phyloP scores from a whole-genome alignment of 1,284 basidiomycete species.

The Stygiomarasmius scandens region DNA sequence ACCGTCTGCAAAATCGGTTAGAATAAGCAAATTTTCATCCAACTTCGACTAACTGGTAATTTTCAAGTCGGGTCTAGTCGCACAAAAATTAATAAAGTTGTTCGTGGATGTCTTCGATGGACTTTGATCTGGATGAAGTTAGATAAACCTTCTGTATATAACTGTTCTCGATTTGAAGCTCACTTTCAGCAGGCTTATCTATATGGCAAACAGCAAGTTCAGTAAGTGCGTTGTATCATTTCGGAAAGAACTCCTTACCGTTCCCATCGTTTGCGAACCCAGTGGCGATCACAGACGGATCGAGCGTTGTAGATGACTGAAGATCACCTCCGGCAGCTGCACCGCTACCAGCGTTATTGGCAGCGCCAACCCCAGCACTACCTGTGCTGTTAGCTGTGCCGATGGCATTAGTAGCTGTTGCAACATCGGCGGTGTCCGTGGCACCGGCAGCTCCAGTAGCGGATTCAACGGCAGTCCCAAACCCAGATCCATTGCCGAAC shows the following conservation, averaged over 20 bases:
- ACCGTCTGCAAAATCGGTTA: slow-evolving; percentile 42
- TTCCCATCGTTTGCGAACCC: slow-evolving; percentile 50
- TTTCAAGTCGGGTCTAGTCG: slow-evolving; percentile 25
- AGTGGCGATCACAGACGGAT: slow-evolving; percentile 40
- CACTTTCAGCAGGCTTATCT: neutral
- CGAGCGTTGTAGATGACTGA: slow-evolving; percentile 46
- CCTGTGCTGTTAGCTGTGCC: neutral
- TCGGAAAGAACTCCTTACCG: slow-evolving; percentile 15
- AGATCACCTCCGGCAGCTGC: slow-evolving; percentile 21
- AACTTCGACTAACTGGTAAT: slow-evolving; percentile 25
- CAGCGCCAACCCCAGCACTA: neutral
- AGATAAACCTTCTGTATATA: neutral
- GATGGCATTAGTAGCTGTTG: slow-evolving; percentile 8
- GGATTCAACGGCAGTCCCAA: neutral
- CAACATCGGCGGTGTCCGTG: slow-evolving; percentile 3
- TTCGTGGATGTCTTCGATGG: slow-evolving; percentile 39
- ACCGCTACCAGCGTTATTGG: slow-evolving; percentile 14
- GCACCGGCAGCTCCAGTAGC: neutral
- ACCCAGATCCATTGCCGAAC: neutral
- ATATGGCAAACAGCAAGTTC: neutral
- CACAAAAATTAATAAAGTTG: slow-evolving; percentile 48
- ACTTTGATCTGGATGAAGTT: slow-evolving; percentile 25
- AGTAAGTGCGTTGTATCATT: neutral
- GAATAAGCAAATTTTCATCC: too few species aligned
- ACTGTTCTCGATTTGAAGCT: neutral